Base-by-base conservation (phyloP, 371 early-diverging fungal genomes). In the Quaeritorhiza haematococci region DNA sequence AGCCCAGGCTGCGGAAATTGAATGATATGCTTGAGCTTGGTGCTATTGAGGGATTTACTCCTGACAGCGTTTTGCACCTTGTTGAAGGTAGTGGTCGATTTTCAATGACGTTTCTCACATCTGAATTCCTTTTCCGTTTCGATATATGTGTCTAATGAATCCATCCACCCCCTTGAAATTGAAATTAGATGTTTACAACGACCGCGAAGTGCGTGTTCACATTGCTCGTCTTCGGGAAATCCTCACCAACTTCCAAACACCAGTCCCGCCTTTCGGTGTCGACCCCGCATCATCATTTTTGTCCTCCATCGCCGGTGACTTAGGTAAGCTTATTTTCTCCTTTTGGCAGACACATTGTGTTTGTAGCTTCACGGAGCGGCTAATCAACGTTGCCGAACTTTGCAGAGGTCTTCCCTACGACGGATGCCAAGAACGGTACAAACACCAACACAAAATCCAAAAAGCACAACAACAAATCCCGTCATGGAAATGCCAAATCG, bases 171-270 rank as follows among this genome's bases (percentile, higher is more conserved):
- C 6, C 23, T 30, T 10, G 17, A 26, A 23, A 28, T 21, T 27
- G 17, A 33, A 34, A 41, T 7, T 69, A 85, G 92, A 86, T 49
- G 72, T 62, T 33, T 96, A 93, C 69, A 91, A 84, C 41, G 94
- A 93, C 57, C 87, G 92, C 49, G 96, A 94, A 64, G 88, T 88
- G 3, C 86, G 92, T 52, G 71, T 92, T 49, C 96, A 96, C 62
- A 74, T 96, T 64, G 83, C 78, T 55, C 87, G 93, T 49, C 76
- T 94, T 26, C 84, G 92, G 34, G 93, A 94, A 69, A 66, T 93
- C 32, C 76, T 96, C 46, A 83, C 80, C 42, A 87, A 89, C 17
- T 89, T 90, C 45, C 80, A 84, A 57, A 84, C 84, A 42, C 76
- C n/a, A 69, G 85, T 21, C 73, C 80, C 28, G 74, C 79, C 29